Base-by-base conservation (phyloP, 78 protist genomes). In the Polysphondylium violaceum region DNA sequence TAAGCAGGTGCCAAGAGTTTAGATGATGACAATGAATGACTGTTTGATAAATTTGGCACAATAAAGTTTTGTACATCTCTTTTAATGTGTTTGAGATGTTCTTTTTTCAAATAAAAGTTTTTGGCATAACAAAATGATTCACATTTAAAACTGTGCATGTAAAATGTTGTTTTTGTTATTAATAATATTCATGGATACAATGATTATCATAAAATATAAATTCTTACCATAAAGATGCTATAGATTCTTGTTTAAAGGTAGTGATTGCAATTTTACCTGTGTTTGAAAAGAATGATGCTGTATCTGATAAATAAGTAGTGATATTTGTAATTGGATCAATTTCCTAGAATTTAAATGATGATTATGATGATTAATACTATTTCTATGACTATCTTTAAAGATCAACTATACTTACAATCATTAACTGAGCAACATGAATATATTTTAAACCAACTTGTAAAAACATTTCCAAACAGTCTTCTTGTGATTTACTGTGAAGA, bases 381-480 rank as follows among this genome's bases (percentile, higher is more conserved):
- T 33, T 19, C 3, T n/a, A 44, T 12, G 6, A 35, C 2, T 68
- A 44, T 41, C 21, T 33, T 17, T 4, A 40, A 23, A 23, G 5
- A 31, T 12, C 11, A 31, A 29, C 9, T 29, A 61, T 14, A 71
- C 59, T 71, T 51, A 71, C 88, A 19, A 43, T 56, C 77, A 81
- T 81, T 25, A 51, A 21, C 25, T 81, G 56, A 17, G 74, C 76
- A 17, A 27, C 12, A 29, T 36, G 76, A 19, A 81, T 60, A 60
- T 81, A 81, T 56, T 53, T 58, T 36, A 81, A 55, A 35, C 90
- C 90, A 58, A 69, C 90, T 69, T 81, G 90, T 33, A 81, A 35
- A 53, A 27, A 69, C 36, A 64, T 56, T 9, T 81, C 90, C 2
- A 69, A 11, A 25, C 79, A 81, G 33, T 67, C 78, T 21, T 3